Conservation (phyloP, 352 stramenopile genomes). For the Phytophthora ramorum region DNA sequence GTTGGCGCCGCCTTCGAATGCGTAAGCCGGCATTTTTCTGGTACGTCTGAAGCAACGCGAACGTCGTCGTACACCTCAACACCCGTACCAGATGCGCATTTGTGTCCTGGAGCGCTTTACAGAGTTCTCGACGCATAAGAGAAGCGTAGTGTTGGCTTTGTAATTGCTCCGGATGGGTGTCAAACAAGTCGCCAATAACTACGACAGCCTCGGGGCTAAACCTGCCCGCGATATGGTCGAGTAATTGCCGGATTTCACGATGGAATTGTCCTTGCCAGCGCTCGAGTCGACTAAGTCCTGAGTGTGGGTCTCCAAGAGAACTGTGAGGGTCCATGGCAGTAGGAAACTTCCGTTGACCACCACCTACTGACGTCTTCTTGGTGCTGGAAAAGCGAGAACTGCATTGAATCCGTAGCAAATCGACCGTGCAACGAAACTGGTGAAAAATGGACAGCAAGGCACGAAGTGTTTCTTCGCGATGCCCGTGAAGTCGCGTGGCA, state of each 20-base stretch:
- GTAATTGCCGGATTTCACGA: constrained; percentile 34
- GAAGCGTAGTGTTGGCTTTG: constrained; percentile 26
- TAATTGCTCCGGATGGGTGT: constrained; percentile 26
- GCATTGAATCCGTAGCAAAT: constrained; percentile 39
- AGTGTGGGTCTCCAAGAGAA: background rate
- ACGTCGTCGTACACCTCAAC: constrained; percentile 25
- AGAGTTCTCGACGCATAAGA: constrained; percentile 25
- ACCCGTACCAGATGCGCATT: constrained; percentile 16
- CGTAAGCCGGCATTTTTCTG: constrained; percentile 16
- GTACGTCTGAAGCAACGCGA: constrained; percentile 33
- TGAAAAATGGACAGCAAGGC: constrained; percentile 34
- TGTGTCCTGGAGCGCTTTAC: constrained; percentile 8
- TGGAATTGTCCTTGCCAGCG: constrained; percentile 45
- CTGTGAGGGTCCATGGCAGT: background rate
- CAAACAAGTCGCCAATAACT: constrained; percentile 26
- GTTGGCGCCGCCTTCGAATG: constrained; percentile 21
- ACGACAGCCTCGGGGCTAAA: constrained; percentile 22
- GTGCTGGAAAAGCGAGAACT: constrained; percentile 27
- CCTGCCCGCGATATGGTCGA: constrained; percentile 22
- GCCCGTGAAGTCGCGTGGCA: constrained; percentile 18
- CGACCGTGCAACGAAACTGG: constrained; percentile 21
- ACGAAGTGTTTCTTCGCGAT: constrained; percentile 35
- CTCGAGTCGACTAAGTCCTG: constrained; percentile 28
- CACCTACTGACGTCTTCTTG: background rate
- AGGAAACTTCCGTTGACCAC: background rate